phyloP scores from a whole-genome alignment of 345 rosid genomes.

The Eucalyptus tenuipes region DNA sequence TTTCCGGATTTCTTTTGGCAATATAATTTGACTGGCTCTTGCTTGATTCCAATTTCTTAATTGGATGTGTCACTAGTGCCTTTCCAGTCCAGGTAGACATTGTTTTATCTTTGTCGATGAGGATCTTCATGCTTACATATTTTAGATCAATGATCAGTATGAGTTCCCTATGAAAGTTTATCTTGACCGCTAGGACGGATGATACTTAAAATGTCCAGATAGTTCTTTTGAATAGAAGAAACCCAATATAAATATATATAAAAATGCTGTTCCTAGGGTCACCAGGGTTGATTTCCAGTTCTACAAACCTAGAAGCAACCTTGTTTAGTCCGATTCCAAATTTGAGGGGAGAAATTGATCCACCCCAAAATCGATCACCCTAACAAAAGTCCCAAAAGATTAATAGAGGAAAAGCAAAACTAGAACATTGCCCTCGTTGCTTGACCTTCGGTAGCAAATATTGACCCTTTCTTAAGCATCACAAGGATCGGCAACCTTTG shows the following conservation, averaged over 20 bases:
- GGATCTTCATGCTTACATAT: background rate
- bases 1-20: background rate
- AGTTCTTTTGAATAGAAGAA: background rate
- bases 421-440: background rate
- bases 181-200: background rate
- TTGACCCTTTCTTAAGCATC: background rate
- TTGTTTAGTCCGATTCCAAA: background rate
- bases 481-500: background rate
- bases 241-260: background rate
- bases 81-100: background rate
- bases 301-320: background rate
- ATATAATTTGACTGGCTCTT: background rate
- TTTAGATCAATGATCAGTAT: background rate
- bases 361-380: background rate
- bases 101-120: background rate
- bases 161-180: background rate
- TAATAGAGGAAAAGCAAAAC: background rate
- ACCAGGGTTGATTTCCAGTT: rapidly evolving
- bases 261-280: rapidly evolving
- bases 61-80: background rate
- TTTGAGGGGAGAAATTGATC: background rate
- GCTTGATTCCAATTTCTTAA: background rate
- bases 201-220: background rate
- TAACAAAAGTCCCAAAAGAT: background rate
- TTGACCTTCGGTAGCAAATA: background rate